Evolutionary conservation across 805 yeast species (phyloP).

Genomic region (Candida oleophila): DNA sequence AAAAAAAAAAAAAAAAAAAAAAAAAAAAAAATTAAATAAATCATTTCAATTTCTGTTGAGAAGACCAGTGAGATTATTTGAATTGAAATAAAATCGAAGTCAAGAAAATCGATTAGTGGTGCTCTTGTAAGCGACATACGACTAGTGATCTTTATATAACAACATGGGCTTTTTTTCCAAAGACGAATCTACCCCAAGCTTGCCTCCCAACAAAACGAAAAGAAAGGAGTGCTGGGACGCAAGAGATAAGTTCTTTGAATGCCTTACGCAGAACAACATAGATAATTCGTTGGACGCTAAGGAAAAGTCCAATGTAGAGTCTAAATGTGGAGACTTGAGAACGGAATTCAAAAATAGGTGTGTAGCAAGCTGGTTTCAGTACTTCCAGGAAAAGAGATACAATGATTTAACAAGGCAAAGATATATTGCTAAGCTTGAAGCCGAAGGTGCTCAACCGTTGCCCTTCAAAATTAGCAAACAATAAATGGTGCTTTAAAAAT

Average conservation of each 20-base stretch:
- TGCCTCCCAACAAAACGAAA: slow-evolving; percentile 60
- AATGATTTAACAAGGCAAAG: slow-evolving; percentile 69
- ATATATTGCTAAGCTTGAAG: slow-evolving; percentile 68
- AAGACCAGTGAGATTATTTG: no score
- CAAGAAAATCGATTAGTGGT: no score
- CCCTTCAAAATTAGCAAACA: slow-evolving; percentile 26
- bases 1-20: no score
- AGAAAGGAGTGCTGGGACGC: slow-evolving; percentile 88
- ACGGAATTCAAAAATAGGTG: slow-evolving; percentile 70
- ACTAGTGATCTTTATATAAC: no score
- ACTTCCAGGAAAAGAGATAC: slow-evolving; percentile 87
- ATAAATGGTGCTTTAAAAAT: not conserved
- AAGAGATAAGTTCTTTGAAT: slow-evolving; percentile 73
- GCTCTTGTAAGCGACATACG: not conserved
- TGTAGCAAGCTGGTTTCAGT: slow-evolving; percentile 82
- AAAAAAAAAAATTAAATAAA: no score
- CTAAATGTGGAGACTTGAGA: slow-evolving; percentile 57
- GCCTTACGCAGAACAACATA: slow-evolving; percentile 68
- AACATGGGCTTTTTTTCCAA: slow-evolving; percentile 54
- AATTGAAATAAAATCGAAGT: no score
- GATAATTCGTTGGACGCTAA: slow-evolving; percentile 66
- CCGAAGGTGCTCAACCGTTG: slow-evolving; percentile 53
- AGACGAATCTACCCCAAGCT: slow-evolving; percentile 28
- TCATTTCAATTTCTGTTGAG: not conserved
- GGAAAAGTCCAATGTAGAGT: slow-evolving; percentile 44